phyloP scores from a whole-genome alignment of 2,329 filamentous ascomycete genomes.

The Xylaria polymorpha region DNA sequence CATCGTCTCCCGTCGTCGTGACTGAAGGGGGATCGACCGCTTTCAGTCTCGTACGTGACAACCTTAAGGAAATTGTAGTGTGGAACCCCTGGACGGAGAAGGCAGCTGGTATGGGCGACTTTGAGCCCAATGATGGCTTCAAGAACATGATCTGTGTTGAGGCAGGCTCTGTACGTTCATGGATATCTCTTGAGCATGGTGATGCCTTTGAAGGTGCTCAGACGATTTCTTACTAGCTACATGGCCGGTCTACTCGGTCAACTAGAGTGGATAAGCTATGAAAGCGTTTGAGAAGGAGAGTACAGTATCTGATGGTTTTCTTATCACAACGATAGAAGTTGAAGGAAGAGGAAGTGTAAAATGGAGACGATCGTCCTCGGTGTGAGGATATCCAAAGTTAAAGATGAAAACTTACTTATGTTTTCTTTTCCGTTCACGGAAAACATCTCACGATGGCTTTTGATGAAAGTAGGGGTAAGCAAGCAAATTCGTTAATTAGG shows the following conservation, averaged over 20 bases:
- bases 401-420: constrained; percentile 5
- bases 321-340: background rate
- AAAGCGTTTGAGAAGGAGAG: background rate
- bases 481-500: constrained; percentile 8
- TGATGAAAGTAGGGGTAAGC: constrained; percentile 15
- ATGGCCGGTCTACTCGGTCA: constrained; percentile 3
- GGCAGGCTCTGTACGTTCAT: constrained; percentile 83
- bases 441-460: constrained; percentile 17
- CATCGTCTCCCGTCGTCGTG: constrained; percentile 68
- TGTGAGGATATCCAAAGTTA: background rate
- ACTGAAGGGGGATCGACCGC: constrained; percentile 70
- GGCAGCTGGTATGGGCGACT: constrained; percentile 83
- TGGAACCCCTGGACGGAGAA: constrained; percentile 98
- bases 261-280: constrained; percentile 25
- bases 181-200: constrained; percentile 86
- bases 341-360: background rate
- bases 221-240: constrained; percentile 56
- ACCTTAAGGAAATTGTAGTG: constrained; percentile 87
- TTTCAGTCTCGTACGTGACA: constrained; percentile 84
- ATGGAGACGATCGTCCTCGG: background rate
- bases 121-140: constrained; percentile 88
- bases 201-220: constrained; percentile 73
- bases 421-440: constrained; percentile 4
- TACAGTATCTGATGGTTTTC: background rate
- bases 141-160: constrained; percentile 96